Percentiles rank a stretch among this genome's conserved stretches.
Evolutionary conservation across 805 yeast species (phyloP).

Genomic region (Wickerhamomyces sydowiorum): DNA sequence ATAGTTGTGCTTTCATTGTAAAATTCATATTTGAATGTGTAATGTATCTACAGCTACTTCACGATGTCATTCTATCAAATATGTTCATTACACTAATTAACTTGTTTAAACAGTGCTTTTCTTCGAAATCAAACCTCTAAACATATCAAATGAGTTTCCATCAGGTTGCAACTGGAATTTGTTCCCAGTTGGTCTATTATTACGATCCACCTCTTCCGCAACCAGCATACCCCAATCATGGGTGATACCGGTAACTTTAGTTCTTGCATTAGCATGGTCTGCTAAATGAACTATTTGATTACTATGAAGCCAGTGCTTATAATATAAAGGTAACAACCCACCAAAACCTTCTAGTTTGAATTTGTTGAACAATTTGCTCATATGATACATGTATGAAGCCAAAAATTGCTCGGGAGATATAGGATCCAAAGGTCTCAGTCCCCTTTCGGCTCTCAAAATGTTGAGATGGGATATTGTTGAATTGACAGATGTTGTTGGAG

Average conservation of each 20-base stretch:
- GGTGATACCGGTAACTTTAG: slow-evolving; percentile 75
- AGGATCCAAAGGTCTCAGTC: slow-evolving; percentile 23
- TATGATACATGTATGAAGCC: slow-evolving; percentile 62
- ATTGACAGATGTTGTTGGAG: slow-evolving; percentile 89
- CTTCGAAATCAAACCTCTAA: slow-evolving; percentile 76
- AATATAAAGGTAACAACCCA: slow-evolving; percentile 66
- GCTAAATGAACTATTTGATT: slow-evolving; percentile 68
- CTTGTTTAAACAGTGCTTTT: slow-evolving; percentile 27
- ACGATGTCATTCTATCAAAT: too few relatives aligned
- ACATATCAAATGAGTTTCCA: slow-evolving; percentile 95
- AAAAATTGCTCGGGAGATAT: slow-evolving; percentile 42
- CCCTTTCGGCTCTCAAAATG: slow-evolving; percentile 35
- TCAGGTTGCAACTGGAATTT: slow-evolving; percentile 83
- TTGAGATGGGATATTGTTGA: slow-evolving; percentile 60
- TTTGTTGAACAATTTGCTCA: slow-evolving; percentile 54
- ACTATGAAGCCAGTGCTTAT: slow-evolving; percentile 80
- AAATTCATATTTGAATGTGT: background rate
- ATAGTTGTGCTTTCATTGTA: background rate
- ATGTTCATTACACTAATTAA: background rate
- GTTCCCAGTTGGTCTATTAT: slow-evolving; percentile 44
- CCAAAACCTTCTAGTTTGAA: slow-evolving; percentile 63
- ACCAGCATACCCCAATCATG: slow-evolving; percentile 76
- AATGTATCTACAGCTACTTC: too few relatives aligned
- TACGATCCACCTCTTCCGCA: slow-evolving; percentile 58
- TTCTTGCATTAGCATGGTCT: slow-evolving; percentile 45